phyloP scores from a whole-genome alignment of 768 basidiomycete species.

The Tricholoma bakamatsutake region DNA sequence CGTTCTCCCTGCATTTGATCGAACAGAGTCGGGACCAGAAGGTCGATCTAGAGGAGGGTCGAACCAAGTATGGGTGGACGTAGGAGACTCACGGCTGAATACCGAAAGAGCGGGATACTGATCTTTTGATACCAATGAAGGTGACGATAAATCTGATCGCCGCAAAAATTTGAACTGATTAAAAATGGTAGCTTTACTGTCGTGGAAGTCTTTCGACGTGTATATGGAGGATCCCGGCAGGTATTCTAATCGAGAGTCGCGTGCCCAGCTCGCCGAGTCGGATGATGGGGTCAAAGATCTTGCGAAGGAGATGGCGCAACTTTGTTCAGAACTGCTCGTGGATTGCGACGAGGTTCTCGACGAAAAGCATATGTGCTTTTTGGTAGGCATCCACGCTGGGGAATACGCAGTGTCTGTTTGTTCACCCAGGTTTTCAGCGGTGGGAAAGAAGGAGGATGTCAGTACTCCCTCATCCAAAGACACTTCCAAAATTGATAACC shows the following conservation, averaged over 20 bases:
- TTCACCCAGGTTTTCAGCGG: background rate
- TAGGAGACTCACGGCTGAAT: background rate
- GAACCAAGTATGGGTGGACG: background rate
- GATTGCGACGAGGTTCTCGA: conserved; percentile 1
- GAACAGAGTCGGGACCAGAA: background rate
- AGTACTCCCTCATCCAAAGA: background rate
- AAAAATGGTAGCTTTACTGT: background rate
- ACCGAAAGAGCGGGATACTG: background rate
- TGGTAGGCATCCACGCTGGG: background rate
- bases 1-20: background rate
- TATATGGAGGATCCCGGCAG: background rate
- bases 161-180: background rate
- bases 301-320: conserved; percentile 3
- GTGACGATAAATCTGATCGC: background rate
- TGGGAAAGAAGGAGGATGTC: background rate
- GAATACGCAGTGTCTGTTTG: background rate
- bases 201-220: background rate
- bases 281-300: conserved; percentile 2
- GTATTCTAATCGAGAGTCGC: background rate
- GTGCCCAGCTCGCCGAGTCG: background rate
- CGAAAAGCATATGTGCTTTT: background rate
- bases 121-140: background rate
- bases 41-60: background rate
- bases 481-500: background rate
- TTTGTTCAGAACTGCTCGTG: conserved; percentile 1